Evolutionary conservation across 192 early-diverging fungal genomes (phyloP).

Genomic region (Coemansia sp.): DNA sequence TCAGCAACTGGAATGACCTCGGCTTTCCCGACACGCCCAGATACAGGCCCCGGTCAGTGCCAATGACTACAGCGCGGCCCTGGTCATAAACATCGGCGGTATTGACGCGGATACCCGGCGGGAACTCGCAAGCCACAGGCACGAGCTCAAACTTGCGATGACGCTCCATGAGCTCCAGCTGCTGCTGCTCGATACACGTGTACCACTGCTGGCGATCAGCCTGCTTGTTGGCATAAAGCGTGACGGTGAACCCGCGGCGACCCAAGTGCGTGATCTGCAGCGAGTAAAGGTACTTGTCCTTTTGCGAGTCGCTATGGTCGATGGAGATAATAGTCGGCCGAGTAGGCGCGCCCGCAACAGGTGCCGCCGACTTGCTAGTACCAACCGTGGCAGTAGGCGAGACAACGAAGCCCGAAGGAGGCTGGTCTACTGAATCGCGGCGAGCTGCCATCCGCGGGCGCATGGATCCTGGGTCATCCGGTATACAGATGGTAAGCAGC

Average conservation of each 20-base stretch:
- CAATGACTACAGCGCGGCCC: conserved; percentile 71
- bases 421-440: conserved; percentile 35
- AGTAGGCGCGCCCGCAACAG: background rate
- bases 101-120: conserved; percentile 51
- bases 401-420: conserved; percentile 8
- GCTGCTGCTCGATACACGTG: conserved; percentile 68
- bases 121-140: conserved; percentile 53
- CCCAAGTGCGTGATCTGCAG: conserved; percentile 79
- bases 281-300: conserved; percentile 68
- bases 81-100: conserved; percentile 61
- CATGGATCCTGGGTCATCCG: conserved; percentile 57
- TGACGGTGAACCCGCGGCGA: conserved; percentile 67
- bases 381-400: conserved; percentile 18
- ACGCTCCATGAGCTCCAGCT: conserved; percentile 53
- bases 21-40: conserved; percentile 65
- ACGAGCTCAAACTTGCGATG: conserved; percentile 58
- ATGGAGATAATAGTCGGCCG: conserved; percentile 45
- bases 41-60: conserved; percentile 86
- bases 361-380: conserved; percentile 2
- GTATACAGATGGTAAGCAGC: conserved; percentile 65
- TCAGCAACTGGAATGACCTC: conserved; percentile 56
- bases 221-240: conserved; percentile 74
- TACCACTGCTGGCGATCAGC: conserved; percentile 83
- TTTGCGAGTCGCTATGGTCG: conserved; percentile 42
- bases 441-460: conserved; percentile 52